phyloP scores from a whole-genome alignment of 2,329 filamentous ascomycete genomes.

The Paraphoma chrysanthemicola region DNA sequence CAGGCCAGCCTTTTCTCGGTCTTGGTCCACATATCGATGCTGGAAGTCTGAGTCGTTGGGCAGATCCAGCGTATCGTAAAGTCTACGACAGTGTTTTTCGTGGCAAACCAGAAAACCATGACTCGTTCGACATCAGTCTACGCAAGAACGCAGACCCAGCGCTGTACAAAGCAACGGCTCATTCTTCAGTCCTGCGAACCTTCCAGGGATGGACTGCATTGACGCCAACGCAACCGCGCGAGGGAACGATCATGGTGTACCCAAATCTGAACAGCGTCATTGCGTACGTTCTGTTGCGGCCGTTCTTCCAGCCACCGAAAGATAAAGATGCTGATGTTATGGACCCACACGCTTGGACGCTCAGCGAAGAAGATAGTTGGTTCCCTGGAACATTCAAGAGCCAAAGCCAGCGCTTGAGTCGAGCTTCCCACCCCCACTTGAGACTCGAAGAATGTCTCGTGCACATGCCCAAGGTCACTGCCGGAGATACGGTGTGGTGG shows the following conservation, averaged over 20 bases:
- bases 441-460: conserved; percentile 48
- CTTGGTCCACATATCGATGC: conserved; percentile 56
- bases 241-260: conserved; percentile 52
- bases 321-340: conserved; percentile 36
- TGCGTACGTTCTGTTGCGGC: conserved; percentile 52
- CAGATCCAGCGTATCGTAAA: conserved; percentile 47
- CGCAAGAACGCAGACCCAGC: conserved; percentile 46
- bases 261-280: conserved; percentile 48
- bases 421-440: conserved; percentile 49
- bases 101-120: conserved; percentile 46
- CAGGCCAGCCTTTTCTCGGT: conserved; percentile 48
- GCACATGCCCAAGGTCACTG: conserved; percentile 47
- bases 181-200: conserved; percentile 49
- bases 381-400: conserved; percentile 50
- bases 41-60: conserved; percentile 54
- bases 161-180: conserved; percentile 45
- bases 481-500: conserved; percentile 54
- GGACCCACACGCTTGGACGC: conserved; percentile 48
- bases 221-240: conserved; percentile 41
- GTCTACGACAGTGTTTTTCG: conserved; percentile 49
- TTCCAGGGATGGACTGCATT: conserved; percentile 56
- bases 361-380: conserved; percentile 36
- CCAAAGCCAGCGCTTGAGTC: conserved; percentile 48
- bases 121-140: conserved; percentile 47
- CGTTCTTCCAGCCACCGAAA: conserved; percentile 50